Percentiles rank a stretch among this genome's conserved stretches.
Evolutionary conservation across 2,329 filamentous ascomycete genomes (phyloP).

Genomic region (Clonostachys byssicola): DNA sequence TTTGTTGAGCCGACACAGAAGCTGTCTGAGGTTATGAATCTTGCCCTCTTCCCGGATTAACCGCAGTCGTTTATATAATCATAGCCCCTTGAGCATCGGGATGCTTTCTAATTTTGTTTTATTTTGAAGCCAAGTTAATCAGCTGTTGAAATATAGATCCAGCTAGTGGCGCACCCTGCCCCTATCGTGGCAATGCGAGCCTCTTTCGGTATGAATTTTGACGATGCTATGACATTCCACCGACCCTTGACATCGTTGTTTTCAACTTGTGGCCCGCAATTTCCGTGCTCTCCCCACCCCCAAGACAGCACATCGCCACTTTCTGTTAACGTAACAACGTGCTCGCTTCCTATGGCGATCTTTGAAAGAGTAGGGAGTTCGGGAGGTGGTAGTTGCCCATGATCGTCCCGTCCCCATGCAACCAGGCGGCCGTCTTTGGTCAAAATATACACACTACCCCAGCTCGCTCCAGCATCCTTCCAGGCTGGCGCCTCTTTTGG

Average conservation of each 20-base stretch:
- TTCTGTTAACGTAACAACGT: slow-evolving; percentile 68
- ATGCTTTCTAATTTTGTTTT: neutral
- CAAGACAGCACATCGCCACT: slow-evolving; percentile 71
- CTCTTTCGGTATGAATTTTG: slow-evolving; percentile 44
- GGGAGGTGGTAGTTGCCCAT: slow-evolving; percentile 70
- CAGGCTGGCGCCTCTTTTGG: slow-evolving; percentile 52
- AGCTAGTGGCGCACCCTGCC: slow-evolving; percentile 89
- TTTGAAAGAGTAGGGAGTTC: slow-evolving; percentile 52
- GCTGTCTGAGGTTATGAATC: slow-evolving; percentile 59
- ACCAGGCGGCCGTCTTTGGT: slow-evolving; percentile 53
- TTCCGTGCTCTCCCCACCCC: slow-evolving; percentile 98
- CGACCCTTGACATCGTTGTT: slow-evolving; percentile 64
- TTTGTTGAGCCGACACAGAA: slow-evolving; percentile 68
- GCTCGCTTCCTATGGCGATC: slow-evolving; percentile 86
- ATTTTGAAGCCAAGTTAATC: slow-evolving; percentile 1
- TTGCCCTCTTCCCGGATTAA: slow-evolving; percentile 37
- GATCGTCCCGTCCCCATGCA: slow-evolving; percentile 82
- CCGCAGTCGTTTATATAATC: neutral
- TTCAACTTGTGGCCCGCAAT: slow-evolving; percentile 71
- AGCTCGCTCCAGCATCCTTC: slow-evolving; percentile 71
- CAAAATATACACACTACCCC: slow-evolving; percentile 77
- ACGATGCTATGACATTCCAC: slow-evolving; percentile 63
- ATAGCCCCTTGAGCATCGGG: slow-evolving; percentile 2
- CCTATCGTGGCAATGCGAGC: slow-evolving; percentile 58
- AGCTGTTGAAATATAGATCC: slow-evolving; percentile 51